phyloP scores from a whole-genome alignment of 225 moss, liverwort and hornwort genomes.

The Takakia lepidozioides region DNA sequence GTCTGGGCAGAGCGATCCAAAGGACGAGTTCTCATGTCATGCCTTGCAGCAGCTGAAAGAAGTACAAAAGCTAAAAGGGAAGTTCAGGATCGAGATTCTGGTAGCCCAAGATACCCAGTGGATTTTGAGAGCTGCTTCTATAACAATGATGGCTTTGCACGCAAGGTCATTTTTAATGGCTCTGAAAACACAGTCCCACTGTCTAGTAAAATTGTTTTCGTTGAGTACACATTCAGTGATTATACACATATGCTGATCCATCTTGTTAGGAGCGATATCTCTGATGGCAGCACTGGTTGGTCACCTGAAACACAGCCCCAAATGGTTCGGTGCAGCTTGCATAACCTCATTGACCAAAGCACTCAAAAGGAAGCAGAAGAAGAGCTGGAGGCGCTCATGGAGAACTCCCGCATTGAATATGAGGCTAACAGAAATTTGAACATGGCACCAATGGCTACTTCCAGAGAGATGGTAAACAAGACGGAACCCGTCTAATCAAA shows the following conservation, averaged over 20 bases:
- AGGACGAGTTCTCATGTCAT: constrained; percentile 5
- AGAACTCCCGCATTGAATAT: no score
- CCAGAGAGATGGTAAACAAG: no score
- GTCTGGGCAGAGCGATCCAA: constrained; percentile 2
- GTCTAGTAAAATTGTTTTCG: neutral
- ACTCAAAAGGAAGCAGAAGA: constrained; percentile 1
- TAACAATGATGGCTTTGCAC: neutral
- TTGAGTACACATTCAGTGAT: constrained; percentile 1
- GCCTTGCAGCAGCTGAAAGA: neutral
- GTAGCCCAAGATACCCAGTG: neutral
- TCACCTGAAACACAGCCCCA: neutral
- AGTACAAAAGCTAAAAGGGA: neutral
- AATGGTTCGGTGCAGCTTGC: neutral
- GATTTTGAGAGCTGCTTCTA: constrained; percentile 4
- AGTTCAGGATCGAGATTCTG: no score
- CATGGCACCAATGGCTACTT: no score
- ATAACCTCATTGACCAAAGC: neutral
- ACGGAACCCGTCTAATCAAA: no score
- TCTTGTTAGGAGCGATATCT: neutral
- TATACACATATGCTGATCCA: neutral
- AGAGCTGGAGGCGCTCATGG: no score
- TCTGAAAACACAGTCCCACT: neutral
- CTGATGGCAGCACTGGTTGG: neutral
- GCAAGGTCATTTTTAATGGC: neutral
- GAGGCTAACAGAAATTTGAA: no score